These are phyloP conservation scores for Lasiodiplodia citricola DNA, from an alignment of 2,329 filamentous ascomycete genomes.

Conservation along the genomic window DNA sequence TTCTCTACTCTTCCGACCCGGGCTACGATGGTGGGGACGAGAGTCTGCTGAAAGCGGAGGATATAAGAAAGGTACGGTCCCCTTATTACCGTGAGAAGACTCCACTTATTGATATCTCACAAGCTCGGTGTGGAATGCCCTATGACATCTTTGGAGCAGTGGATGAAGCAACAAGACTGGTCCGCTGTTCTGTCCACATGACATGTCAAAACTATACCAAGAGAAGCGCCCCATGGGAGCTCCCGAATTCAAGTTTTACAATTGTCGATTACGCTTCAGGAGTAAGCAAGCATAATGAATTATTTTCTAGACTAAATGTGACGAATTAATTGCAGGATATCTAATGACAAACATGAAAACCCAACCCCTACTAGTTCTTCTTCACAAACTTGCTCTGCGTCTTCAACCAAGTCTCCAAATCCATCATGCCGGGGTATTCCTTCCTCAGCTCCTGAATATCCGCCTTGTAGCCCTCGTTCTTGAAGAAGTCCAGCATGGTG, in stretches of 20 bases:
- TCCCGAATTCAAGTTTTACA: too few relatives aligned
- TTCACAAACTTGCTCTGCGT: constrained; percentile 38
- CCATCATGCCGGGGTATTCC: constrained; percentile 53
- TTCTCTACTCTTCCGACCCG: constrained; percentile 52
- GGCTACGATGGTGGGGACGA: constrained; percentile 55
- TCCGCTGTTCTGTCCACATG: constrained; percentile 24
- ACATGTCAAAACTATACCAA: background rate
- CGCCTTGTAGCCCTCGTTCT: constrained; percentile 52
- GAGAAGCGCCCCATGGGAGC: too few relatives aligned
- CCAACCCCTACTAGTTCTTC: background rate
- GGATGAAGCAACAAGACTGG: constrained; percentile 38
- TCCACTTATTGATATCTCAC: background rate
- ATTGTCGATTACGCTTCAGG: too few relatives aligned
- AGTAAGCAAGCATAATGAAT: too few relatives aligned
- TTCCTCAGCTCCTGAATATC: constrained; percentile 51
- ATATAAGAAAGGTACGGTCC: constrained; percentile 8
- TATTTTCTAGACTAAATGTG: too few relatives aligned
- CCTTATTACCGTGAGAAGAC: constrained; percentile 31
- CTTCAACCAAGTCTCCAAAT: constrained; percentile 55
- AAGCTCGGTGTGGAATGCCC: constrained; percentile 51
- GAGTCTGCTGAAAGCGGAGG: background rate
- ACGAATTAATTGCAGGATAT: too few relatives aligned
- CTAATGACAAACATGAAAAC: too few relatives aligned
- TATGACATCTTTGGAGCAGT: constrained; percentile 38
- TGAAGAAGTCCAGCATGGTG: constrained; percentile 58